Percentiles rank a stretch among this genome's conserved stretches.
Evolutionary conservation across 805 yeast genomes (phyloP).

Genomic region (Myxozyma kluyveri): DNA sequence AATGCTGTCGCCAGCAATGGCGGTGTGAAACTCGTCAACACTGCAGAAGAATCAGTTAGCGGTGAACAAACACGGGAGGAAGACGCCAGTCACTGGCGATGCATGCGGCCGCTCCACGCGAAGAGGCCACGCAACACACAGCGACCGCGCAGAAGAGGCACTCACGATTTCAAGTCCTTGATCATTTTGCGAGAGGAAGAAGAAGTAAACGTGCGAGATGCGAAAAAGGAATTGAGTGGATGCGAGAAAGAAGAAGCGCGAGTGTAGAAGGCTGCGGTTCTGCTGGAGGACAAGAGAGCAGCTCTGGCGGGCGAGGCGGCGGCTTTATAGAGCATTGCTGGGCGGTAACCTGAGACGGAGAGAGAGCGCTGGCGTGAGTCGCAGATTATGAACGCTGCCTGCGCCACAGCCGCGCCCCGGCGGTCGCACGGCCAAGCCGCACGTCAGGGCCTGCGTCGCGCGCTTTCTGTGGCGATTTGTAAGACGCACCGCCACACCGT

Average conservation of each 20-base stretch:
- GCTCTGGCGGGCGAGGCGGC: conserved; percentile 4
- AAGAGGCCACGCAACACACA: neutral
- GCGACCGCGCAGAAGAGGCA: too few species aligned
- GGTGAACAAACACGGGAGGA: neutral
- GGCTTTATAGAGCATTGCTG: neutral
- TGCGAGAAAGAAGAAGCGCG: neutral
- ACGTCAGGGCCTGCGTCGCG: neutral
- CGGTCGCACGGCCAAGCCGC: neutral
- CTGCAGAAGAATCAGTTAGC: neutral
- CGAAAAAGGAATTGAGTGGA: too few species aligned
- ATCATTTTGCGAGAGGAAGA: conserved; percentile 16
- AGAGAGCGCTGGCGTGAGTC: neutral
- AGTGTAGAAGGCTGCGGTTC: neutral
- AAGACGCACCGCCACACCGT: neutral
- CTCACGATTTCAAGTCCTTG: conserved; percentile 25
- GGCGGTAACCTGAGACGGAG: neutral
- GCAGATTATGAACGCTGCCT: neutral
- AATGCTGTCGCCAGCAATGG: conserved; percentile 61
- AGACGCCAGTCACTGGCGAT: neutral
- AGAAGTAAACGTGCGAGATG: conserved; percentile 10
- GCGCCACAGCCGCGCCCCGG: neutral
- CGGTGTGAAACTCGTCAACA: conserved; percentile 62
- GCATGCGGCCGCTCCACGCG: neutral
- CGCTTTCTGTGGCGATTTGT: too few species aligned
- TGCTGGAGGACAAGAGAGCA: neutral